Evolutionary conservation across 306 rosid species (phyloP).

Genomic region (Erythrophleum fordii): DNA sequence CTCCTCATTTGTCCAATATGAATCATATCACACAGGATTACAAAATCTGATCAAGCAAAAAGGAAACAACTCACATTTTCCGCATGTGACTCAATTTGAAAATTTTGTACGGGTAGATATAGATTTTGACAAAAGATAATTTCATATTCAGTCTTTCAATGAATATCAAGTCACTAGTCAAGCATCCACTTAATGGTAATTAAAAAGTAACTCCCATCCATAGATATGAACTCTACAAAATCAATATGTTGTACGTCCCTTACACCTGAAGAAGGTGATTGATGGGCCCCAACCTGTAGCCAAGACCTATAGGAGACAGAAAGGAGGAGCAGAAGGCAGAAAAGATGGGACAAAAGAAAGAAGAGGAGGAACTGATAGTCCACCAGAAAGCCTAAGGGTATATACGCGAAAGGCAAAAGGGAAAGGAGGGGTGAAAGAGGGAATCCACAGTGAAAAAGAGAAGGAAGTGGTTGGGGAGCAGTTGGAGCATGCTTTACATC

Average conservation of each 20-base stretch:
- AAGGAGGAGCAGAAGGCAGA: not conserved
- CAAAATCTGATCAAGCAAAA: not conserved
- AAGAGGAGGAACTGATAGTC: not conserved
- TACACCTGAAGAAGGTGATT: no score
- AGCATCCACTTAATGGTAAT: not conserved
- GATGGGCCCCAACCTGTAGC: not conserved
- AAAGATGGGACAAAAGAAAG: not conserved
- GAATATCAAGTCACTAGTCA: not conserved
- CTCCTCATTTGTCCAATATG: slow-evolving; percentile 9
- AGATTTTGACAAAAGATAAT: not conserved
- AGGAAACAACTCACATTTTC: not conserved
- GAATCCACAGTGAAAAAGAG: not conserved
- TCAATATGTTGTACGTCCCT: not conserved
- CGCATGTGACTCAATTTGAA: not conserved
- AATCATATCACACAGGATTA: not conserved
- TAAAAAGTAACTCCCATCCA: not conserved
- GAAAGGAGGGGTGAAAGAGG: not conserved
- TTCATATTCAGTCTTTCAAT: not conserved
- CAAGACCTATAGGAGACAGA: not conserved
- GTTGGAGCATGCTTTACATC: not conserved
- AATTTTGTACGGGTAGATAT: not conserved
- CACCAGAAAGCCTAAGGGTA: not conserved
- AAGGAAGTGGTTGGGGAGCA: not conserved
- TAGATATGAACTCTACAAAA: not conserved
- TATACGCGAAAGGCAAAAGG: not conserved